Percentiles rank a stretch among this genome's conserved stretches.
These are phyloP conservation scores for Tetrapisispora taiwanensis DNA, from an alignment of 805 yeast genomes.

Conservation along the genomic window DNA sequence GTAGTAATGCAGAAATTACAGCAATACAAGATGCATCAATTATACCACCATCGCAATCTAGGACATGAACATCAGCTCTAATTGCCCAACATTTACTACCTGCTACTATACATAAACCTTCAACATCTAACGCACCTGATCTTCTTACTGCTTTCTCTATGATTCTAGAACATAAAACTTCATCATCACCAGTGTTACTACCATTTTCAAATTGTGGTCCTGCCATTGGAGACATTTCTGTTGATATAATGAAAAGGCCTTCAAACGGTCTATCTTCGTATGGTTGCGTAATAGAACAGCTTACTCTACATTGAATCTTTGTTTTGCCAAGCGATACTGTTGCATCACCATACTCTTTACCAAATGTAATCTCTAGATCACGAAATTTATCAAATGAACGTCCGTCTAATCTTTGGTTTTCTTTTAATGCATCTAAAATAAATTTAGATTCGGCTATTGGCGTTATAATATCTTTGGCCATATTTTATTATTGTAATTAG, in stretches of 20 bases:
- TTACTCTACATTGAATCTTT: slow-evolving; percentile 37
- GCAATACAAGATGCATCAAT: slow-evolving; percentile 87
- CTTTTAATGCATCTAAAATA: slow-evolving; percentile 51
- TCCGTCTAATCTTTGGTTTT: slow-evolving; percentile 58
- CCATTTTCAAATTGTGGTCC: slow-evolving; percentile 73
- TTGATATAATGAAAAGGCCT: slow-evolving; percentile 73
- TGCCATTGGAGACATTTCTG: slow-evolving; percentile 87
- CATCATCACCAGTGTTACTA: slow-evolving; percentile 61
- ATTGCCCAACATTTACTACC: slow-evolving; percentile 88
- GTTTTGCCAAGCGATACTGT: slow-evolving; percentile 74
- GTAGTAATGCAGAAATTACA: slow-evolving; percentile 75
- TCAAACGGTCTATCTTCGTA: slow-evolving; percentile 89
- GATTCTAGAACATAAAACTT: slow-evolving; percentile 66
- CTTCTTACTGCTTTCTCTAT: slow-evolving; percentile 88
- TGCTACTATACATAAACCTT: slow-evolving; percentile 79
- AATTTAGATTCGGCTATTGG: slow-evolving; percentile 56
- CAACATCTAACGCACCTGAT: slow-evolving; percentile 85
- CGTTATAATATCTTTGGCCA: slow-evolving; percentile 54
- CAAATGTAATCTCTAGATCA: slow-evolving; percentile 51
- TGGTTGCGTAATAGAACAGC: slow-evolving; percentile 70
- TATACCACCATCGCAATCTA: slow-evolving; percentile 87
- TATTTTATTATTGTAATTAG: slow-evolving; percentile 19
- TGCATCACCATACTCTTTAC: slow-evolving; percentile 70
- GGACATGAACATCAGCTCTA: slow-evolving; percentile 79
- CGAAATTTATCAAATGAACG: slow-evolving; percentile 58